These are phyloP conservation scores for Kwoniella sp. DNA, from an alignment of 768 basidiomycete species.

Conservation along the genomic window DNA sequence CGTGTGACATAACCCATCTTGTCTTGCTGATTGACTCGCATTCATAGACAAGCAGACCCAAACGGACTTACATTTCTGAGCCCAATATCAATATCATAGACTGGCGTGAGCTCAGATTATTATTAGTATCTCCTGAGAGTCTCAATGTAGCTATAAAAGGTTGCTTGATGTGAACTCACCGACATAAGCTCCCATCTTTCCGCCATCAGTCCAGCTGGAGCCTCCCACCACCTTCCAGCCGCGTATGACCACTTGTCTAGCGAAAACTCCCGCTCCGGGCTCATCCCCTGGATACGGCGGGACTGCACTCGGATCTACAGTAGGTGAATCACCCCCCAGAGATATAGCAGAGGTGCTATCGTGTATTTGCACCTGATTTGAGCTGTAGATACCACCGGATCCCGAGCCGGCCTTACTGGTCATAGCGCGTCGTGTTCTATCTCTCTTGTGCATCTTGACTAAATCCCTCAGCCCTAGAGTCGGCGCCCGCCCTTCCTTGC, in stretches of 20 bases:
- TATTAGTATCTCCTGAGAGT: too few species aligned
- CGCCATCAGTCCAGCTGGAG: constrained; percentile 39
- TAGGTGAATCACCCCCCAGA: not conserved
- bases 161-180: too few species aligned
- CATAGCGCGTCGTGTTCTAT: not conserved
- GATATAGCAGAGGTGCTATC: not conserved
- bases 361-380: not conserved
- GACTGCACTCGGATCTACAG: not conserved
- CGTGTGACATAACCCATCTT: too few species aligned
- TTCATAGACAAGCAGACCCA: too few species aligned
- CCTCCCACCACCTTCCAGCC: constrained; percentile 54
- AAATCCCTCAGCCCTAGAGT: constrained; percentile 24
- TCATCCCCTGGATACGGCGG: constrained; percentile 1
- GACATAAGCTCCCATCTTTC: constrained; percentile 52
- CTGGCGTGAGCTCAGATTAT: too few species aligned
- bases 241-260: constrained; percentile 42
- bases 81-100: constrained; percentile 50
- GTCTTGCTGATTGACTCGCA: too few species aligned
- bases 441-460: constrained; percentile 20
- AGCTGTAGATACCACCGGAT: not conserved
- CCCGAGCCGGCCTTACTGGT: not conserved
- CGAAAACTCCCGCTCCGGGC: constrained; percentile 27
- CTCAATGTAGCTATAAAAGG: too few species aligned
- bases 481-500: not conserved
- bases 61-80: constrained; percentile 31